Evolutionary conservation across 1,284 basidiomycete species (phyloP).

Genomic region (Neonothopanus nambi): DNA sequence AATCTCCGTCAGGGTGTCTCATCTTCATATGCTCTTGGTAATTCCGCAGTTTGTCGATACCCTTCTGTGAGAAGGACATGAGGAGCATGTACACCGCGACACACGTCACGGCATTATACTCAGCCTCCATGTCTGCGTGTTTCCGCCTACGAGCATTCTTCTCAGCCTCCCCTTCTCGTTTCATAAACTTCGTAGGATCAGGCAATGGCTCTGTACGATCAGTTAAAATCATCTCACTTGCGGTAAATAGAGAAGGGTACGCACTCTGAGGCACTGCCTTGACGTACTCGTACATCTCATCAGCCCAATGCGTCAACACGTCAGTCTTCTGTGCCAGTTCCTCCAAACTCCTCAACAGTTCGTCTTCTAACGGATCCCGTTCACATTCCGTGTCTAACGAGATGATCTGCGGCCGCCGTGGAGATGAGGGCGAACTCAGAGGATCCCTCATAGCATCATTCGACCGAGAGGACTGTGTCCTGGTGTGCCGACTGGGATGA

Average conservation of each 20-base stretch:
- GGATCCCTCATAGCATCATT: constrained; percentile 33
- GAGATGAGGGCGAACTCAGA: constrained; percentile 44
- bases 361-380: constrained; percentile 81
- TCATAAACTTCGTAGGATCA: constrained; percentile 69
- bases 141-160: constrained; percentile 64
- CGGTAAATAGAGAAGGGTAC: constrained; percentile 29
- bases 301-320: constrained; percentile 90
- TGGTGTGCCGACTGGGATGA: neutral
- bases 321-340: constrained; percentile 95
- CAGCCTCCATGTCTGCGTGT: constrained; percentile 72
- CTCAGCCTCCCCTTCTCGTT: constrained; percentile 72
- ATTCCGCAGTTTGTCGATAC: constrained; percentile 74
- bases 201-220: constrained; percentile 80
- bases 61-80: constrained; percentile 90
- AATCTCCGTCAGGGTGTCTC: constrained; percentile 72
- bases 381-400: constrained; percentile 41
- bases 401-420: constrained; percentile 52
- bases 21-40: constrained; percentile 76
- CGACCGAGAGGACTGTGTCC: neutral
- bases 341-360: constrained; percentile 75
- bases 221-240: neutral
- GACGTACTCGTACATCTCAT: constrained; percentile 86
- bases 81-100: constrained; percentile 93
- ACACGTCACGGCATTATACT: constrained; percentile 79
- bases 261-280: constrained; percentile 76